Evolutionary conservation across 176 grass and related monocot genomes (phyloP), one percentile per base, ranked within the genome.

Genomic region (Eleusine coracana): DNA sequence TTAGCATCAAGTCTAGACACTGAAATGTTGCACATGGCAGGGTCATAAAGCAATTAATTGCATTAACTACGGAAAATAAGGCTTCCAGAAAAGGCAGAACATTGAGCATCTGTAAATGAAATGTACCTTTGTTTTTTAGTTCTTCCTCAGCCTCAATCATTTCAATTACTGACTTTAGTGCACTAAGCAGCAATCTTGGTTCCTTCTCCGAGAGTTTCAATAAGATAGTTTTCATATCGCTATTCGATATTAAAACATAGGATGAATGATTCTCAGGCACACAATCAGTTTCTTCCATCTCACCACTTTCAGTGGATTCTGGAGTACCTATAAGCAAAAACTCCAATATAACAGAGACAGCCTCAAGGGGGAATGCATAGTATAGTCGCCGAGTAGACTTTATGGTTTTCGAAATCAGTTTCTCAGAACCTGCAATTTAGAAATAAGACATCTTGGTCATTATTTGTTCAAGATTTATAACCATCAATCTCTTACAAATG

Each of bases 151-250:
- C 38, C 18, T 93, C 96, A 18, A 99, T 90, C 68, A 74, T 90
- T 87, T 93, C 91, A 90, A 96, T 50, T 63, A 95, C 80, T 21
- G 74, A 82, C 88, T 93, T 96, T 29, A 99, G 74, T 63, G 92
- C 51, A 83, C 87, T 88, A 45, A 99, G 70, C 54, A 96, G 64
- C 44, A 99, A 88, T 55, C 87, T 90, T 48, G 96, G 93, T 82
- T 93, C 91, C 82, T 93, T 99, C n/a, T 82, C 83, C 40, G 89
- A 86, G 16, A 99, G 41, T 84, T 82, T 87, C 39, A 48, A 60
- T 75, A 96, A 63, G 38, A 96, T 73, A 69, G 21, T 87, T 77
- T 93, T 96, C 71, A 96, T 78, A 76, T 86, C 73, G 68, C 78
- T 81, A 66, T 68, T 77, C 44, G 85, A 92, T 68, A 85, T 74